Evolutionary conservation across 306 rosid genomes (phyloP).

Genomic region (Crotalaria pallida): DNA sequence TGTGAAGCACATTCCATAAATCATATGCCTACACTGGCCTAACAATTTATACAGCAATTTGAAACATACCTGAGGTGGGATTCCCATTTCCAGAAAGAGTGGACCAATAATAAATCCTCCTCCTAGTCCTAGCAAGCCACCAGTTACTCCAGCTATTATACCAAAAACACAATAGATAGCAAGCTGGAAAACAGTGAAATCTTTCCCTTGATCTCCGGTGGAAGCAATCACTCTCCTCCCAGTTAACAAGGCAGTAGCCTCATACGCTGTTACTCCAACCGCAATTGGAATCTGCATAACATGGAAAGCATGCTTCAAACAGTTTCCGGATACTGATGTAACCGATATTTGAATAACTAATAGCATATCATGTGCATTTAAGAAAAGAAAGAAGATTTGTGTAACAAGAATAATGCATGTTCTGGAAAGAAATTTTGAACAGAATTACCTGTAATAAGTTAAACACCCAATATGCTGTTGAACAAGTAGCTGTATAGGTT

Average conservation of each 20-base stretch:
- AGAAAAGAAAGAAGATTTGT: background rate
- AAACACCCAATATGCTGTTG: constrained; percentile 65
- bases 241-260: constrained; percentile 62
- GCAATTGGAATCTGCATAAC: constrained; percentile 70
- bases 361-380: background rate
- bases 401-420: background rate
- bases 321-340: background rate
- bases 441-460: constrained; percentile 73
- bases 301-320: constrained; percentile 10
- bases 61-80: constrained; percentile 80
- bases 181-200: constrained; percentile 47
- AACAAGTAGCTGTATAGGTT: constrained; percentile 53
- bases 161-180: constrained; percentile 51
- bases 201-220: constrained; percentile 42
- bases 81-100: constrained; percentile 81
- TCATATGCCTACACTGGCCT: background rate
- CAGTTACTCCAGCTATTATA: constrained; percentile 72
- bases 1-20: background rate
- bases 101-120: constrained; percentile 99
- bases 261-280: constrained; percentile 63
- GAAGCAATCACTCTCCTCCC: constrained; percentile 71
- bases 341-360: background rate
- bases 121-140: constrained; percentile 91
- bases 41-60: background rate
- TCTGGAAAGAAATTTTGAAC: background rate